phyloP scores from a whole-genome alignment of 2,329 filamentous ascomycete genomes.

The Nothophoma quercina region DNA sequence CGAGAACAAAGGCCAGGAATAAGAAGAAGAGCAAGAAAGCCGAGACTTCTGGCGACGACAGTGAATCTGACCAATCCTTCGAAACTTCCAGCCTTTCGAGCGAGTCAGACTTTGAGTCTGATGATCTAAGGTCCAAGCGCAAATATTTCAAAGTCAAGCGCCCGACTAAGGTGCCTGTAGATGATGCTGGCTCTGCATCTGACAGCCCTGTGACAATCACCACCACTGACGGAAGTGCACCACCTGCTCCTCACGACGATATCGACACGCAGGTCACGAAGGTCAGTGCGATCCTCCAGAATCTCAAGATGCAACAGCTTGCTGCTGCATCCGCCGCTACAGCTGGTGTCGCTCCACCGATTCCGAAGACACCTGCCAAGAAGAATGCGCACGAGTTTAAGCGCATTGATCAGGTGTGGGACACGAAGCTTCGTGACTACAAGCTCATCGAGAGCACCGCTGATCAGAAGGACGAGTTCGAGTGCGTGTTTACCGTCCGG shows the following conservation, averaged over 20 bases:
- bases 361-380: constrained; percentile 35
- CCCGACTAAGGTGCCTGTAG: constrained; percentile 17
- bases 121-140: constrained; percentile 11
- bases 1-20: constrained; percentile 29
- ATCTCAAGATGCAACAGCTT: constrained; percentile 28
- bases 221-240: constrained; percentile 6
- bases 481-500: constrained; percentile 80
- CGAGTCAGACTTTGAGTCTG: constrained; percentile 25
- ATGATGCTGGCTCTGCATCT: constrained; percentile 17
- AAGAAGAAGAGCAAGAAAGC: constrained; percentile 36
- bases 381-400: constrained; percentile 67
- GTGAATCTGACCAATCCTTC: constrained; percentile 15
- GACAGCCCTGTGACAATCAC: not conserved
- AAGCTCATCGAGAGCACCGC: constrained; percentile 72
- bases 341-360: constrained; percentile 20
- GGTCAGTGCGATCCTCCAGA: constrained; percentile 20
- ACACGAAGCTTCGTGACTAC: constrained; percentile 59
- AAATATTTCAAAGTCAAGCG: constrained; percentile 30
- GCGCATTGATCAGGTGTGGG: constrained; percentile 70
- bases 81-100: constrained; percentile 21
- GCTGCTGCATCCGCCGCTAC: constrained; percentile 19
- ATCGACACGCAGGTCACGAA: constrained; percentile 26
- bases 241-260: constrained; percentile 18
- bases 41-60: constrained; percentile 27
- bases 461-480: constrained; percentile 72